Conservation (phyloP, 2,329 filamentous ascomycete species). For the Chaetothyriales sp. region DNA sequence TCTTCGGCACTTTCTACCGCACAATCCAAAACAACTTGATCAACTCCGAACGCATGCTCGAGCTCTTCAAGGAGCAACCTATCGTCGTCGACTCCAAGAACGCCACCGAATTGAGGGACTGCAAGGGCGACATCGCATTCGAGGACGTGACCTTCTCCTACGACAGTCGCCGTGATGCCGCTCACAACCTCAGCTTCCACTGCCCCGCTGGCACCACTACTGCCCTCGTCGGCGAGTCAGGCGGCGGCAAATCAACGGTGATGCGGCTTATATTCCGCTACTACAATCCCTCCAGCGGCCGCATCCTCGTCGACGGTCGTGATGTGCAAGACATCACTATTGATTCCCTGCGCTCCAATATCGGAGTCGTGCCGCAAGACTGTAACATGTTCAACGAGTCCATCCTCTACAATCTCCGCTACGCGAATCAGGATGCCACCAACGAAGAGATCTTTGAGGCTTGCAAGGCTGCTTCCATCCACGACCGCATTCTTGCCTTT, state of each 20-base stretch:
- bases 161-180: slow-evolving; percentile 68
- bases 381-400: slow-evolving; percentile 91
- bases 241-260: slow-evolving; percentile 91
- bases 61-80: slow-evolving; percentile 90
- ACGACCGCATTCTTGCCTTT: slow-evolving; percentile 81
- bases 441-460: slow-evolving; percentile 72
- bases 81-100: slow-evolving; percentile 68
- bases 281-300: slow-evolving; percentile 71
- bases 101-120: slow-evolving; percentile 50
- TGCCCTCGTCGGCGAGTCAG: slow-evolving; percentile 89
- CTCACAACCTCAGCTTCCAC: slow-evolving; percentile 71
- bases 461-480: slow-evolving; percentile 76
- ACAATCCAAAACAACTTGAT: slow-evolving; percentile 96
- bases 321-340: slow-evolving; percentile 81
- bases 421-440: slow-evolving; percentile 67
- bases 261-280: slow-evolving; percentile 94
- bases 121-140: slow-evolving; percentile 72
- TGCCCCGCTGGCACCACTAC: slow-evolving; percentile 85
- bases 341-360: slow-evolving; percentile 78
- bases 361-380: slow-evolving; percentile 94
- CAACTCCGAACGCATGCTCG: slow-evolving; percentile 84
- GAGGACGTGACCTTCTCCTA: slow-evolving; percentile 85
- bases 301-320: slow-evolving; percentile 69
- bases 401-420: slow-evolving; percentile 86
- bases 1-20: slow-evolving; percentile 88